These are phyloP conservation scores for Flaveria trinervia DNA, from an alignment of 129 eudicot species.

Conservation along the genomic window DNA sequence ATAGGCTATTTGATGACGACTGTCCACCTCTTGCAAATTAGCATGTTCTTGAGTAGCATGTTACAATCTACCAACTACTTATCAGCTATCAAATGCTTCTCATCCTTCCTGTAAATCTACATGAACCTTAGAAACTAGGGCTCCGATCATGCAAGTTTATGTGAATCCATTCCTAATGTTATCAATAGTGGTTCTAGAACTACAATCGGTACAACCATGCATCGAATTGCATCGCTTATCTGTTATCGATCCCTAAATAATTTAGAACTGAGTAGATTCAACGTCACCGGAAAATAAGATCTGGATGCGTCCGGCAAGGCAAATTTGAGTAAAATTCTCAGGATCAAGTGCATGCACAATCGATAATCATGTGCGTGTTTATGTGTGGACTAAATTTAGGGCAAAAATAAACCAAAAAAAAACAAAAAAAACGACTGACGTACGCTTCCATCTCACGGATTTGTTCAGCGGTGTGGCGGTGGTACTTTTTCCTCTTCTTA, in stretches of 20 bases:
- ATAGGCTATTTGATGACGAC: constrained; percentile 25
- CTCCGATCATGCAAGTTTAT: constrained; percentile 12
- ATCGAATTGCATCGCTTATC: constrained; percentile 25
- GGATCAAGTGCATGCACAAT: constrained; percentile 2
- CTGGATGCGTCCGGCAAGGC: constrained; percentile 14
- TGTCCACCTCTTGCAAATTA: constrained; percentile 35
- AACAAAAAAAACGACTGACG: constrained; percentile 27
- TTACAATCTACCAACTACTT: constrained; percentile 23
- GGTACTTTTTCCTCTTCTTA: constrained; percentile 86
- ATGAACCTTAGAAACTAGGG: constrained; percentile 15
- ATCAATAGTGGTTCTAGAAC: not conserved
- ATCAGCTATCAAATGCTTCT: constrained; percentile 20
- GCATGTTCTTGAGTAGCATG: constrained; percentile 18
- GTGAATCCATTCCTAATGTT: constrained; percentile 9
- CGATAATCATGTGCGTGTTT: not conserved
- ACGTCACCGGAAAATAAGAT: constrained; percentile 17
- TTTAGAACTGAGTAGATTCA: not conserved
- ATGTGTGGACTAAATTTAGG: constrained; percentile 1
- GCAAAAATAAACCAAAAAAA: constrained; percentile 21
- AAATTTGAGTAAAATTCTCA: constrained; percentile 10
- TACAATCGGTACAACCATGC: constrained; percentile 15
- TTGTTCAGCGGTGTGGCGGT: constrained; percentile 91
- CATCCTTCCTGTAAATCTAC: not conserved
- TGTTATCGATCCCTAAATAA: not conserved
- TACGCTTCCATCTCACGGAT: constrained; percentile 97